These are phyloP conservation scores for Fusarium verticillioides DNA, from an alignment of 2,329 filamentous ascomycete genomes.

Conservation along the genomic window DNA sequence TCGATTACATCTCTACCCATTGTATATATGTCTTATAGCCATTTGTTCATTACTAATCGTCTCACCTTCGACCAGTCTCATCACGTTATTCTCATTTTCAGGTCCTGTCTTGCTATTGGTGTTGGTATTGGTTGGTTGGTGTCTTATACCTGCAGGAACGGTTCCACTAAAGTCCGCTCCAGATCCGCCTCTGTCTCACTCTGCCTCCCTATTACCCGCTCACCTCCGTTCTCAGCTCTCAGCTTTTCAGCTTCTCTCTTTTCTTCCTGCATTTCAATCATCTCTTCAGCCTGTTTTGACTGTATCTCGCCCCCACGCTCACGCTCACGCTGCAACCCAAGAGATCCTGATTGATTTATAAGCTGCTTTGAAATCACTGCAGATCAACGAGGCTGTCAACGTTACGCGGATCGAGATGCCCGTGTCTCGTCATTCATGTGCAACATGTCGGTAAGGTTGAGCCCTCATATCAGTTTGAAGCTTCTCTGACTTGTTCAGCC, in stretches of 20 bases:
- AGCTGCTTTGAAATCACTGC: background rate
- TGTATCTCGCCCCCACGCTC: background rate
- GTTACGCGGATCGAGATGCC: background rate
- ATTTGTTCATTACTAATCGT: background rate
- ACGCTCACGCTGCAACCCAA: background rate
- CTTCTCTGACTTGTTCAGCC: background rate
- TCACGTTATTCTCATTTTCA: background rate
- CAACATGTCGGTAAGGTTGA: background rate
- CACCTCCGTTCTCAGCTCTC: background rate
- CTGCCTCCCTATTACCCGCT: background rate
- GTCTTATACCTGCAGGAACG: background rate
- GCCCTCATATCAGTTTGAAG: background rate
- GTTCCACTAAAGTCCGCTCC: constrained; percentile 3
- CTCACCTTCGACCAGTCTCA: too few species aligned
- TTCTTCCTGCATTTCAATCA: background rate
- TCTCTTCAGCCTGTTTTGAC: background rate
- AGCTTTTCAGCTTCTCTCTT: background rate
- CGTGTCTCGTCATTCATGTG: background rate
- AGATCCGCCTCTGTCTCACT: background rate
- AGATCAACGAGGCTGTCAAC: background rate
- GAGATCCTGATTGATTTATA: background rate
- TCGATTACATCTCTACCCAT: background rate
- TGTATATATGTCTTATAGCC: background rate
- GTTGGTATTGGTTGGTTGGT: background rate
- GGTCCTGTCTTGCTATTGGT: background rate